Evolutionary conservation across 805 yeast species (phyloP), one percentile per base, ranked within the genome.

Genomic region (Scheffersomyces coipomensis): DNA sequence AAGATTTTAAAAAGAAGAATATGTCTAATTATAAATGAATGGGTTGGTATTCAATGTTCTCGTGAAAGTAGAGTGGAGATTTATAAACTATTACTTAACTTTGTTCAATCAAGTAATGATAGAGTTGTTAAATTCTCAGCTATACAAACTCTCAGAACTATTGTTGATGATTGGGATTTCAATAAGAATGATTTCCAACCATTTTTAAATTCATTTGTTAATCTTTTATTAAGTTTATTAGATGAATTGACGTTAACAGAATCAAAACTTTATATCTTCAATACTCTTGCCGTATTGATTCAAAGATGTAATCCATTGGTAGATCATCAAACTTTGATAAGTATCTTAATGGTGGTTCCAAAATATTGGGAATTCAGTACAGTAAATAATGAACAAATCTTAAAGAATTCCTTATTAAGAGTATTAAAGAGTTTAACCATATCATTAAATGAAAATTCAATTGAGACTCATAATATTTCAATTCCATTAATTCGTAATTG

Each of bases 121-220:
- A 71, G 75, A 39, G 96, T 91, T n/a, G 96, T 93, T 2, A 75
- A 75, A 48, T 57, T 93, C 17, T 79, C 95, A 0, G 82, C 93
- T 0, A 71, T 84, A 12, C 84, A 83, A 51, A 79, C 91, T 0
- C 62, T 90, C 16, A 74, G 81, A 43, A 72, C 78, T 21, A 71
- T 86, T 35, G 69, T 91, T 23, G 90, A 88, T 44, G 97, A 89
- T 52, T 88, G 95, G 87, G 90, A 86, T 44, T 90, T 91, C 58
- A 72, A 79, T 27, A 83, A 86, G 43, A 67, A 64, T 12, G 79
- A 69, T 22, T 88, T 93, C 51, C 63, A 75, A 45, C 88, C 91
- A 1, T 89, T 64, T 52, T 65, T 85, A 38, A 72, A 76, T 21
- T 69, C 68, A 1, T 74, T 76, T 29, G 72, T 85, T 9, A 49